A percentile compares a stretch with the other conserved stretches of the same genome.
phyloP scores from a whole-genome alignment of 352 stramenopile species.

The Globisporangium cylindrosporum region DNA sequence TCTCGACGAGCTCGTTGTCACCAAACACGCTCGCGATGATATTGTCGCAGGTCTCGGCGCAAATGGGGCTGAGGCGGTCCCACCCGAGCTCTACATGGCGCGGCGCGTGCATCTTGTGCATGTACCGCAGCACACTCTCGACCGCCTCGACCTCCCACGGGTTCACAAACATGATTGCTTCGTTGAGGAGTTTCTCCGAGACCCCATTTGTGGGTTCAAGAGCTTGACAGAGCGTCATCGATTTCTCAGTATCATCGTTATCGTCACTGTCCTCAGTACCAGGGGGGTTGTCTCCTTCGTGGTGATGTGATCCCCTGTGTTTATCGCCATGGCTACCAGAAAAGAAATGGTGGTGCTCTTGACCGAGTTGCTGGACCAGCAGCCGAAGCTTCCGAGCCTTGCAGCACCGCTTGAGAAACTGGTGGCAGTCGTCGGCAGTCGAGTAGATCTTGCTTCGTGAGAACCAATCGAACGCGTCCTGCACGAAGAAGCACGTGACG shows the following conservation, averaged over 20 bases:
- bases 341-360: conserved; percentile 51
- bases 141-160: conserved; percentile 80
- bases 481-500: conserved; percentile 67
- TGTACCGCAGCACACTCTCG: conserved; percentile 54
- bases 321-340: conserved; percentile 16
- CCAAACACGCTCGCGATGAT: conserved; percentile 62
- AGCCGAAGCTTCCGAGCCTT: conserved; percentile 68
- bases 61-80: conserved; percentile 69
- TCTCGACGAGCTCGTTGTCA: conserved; percentile 54
- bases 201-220: background rate
- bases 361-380: conserved; percentile 52
- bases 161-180: conserved; percentile 83
- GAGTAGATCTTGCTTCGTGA: conserved; percentile 41
- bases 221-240: background rate
- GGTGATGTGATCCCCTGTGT: conserved; percentile 3
- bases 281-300: background rate
- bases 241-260: background rate
- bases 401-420: conserved; percentile 73
- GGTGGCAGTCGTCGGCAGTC: conserved; percentile 30
- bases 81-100: conserved; percentile 72
- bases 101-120: conserved; percentile 44
- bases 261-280: background rate
- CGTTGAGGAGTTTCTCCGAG: conserved; percentile 26
- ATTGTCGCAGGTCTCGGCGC: conserved; percentile 55
- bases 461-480: conserved; percentile 73